These are phyloP conservation scores for Pterocarpus santalinus DNA, from an alignment of 306 rosid genomes.

Conservation along the genomic window DNA sequence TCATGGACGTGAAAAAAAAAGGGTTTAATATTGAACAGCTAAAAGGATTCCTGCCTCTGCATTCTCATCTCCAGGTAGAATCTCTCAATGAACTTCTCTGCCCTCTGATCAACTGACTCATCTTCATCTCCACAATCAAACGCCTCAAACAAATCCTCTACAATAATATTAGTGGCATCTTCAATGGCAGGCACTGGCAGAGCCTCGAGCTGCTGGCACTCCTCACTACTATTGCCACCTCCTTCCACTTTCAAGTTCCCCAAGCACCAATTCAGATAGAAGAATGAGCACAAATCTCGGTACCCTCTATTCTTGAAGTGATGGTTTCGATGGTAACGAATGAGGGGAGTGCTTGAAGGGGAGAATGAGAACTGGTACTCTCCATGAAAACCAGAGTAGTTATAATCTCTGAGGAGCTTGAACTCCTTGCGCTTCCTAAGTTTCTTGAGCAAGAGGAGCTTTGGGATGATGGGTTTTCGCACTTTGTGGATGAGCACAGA, in stretches of 20 bases:
- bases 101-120: slow-evolving; percentile 71
- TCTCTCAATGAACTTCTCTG: slow-evolving; percentile 73
- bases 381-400: slow-evolving; percentile 50
- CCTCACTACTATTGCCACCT: slow-evolving; percentile 19
- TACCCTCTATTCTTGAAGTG: slow-evolving; percentile 26
- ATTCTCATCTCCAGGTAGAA: slow-evolving; percentile 71
- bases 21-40: background rate
- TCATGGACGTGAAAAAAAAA: background rate
- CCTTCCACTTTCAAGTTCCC: slow-evolving; percentile 48
- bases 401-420: slow-evolving; percentile 49
- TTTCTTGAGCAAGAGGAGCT: slow-evolving; percentile 53
- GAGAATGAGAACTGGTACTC: slow-evolving; percentile 57
- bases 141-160: slow-evolving; percentile 45
- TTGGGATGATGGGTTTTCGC: slow-evolving; percentile 56
- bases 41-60: slow-evolving; percentile 61
- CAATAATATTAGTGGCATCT: background rate
- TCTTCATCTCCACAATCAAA: slow-evolving; percentile 57
- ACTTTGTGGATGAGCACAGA: slow-evolving; percentile 53
- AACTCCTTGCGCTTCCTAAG: slow-evolving; percentile 45
- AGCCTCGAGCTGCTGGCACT: slow-evolving; percentile 46
- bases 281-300: slow-evolving; percentile 49
- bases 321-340: slow-evolving; percentile 43
- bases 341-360: slow-evolving; percentile 63
- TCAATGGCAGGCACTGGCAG: slow-evolving; percentile 38
- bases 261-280: slow-evolving; percentile 57